phyloP scores from a whole-genome alignment of 805 yeast species.

The Monosporozyma aerobia region DNA sequence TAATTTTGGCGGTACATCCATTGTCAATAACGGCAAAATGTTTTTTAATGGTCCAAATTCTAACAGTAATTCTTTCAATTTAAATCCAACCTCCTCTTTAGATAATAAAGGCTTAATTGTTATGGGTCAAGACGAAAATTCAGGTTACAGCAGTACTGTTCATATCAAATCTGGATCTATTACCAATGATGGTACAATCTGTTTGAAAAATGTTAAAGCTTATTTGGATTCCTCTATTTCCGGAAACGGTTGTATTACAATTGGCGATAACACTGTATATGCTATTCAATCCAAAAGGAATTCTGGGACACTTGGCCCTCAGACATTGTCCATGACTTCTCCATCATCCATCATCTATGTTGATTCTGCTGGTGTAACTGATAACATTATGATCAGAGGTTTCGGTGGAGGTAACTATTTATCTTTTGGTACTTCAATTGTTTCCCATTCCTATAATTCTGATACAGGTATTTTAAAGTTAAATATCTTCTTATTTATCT shows the following conservation, averaged over 20 bases:
- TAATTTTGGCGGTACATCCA: conserved; percentile 5
- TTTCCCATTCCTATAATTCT: conserved; percentile 3
- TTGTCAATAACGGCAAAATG: conserved; percentile 9
- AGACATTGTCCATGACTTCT: conserved; percentile 9
- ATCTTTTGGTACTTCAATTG: conserved; percentile 6
- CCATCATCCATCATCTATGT: conserved; percentile 8
- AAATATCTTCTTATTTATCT: conserved; percentile 2
- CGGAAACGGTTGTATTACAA: conserved; percentile 11
- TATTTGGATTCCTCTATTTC: conserved; percentile 3
- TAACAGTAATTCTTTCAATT: conserved; percentile 1
- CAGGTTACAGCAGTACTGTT: conserved; percentile 1
- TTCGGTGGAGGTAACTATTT: conserved; percentile 7
- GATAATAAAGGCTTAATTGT: conserved; percentile 8
- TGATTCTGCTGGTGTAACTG: conserved; percentile 4
- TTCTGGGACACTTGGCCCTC: conserved; percentile 4
- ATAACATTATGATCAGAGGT: conserved; percentile 8
- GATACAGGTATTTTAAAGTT: conserved; percentile 8
- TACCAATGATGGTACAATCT: conserved; percentile 10
- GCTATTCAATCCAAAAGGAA: conserved; percentile 2
- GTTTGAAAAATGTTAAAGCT: conserved; percentile 5
- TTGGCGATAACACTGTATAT: conserved; percentile 7
- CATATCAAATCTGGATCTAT: conserved; percentile 1
- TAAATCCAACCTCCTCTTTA: conserved; percentile 5
- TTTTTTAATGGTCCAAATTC: conserved; percentile 7
- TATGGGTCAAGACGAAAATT: conserved; percentile 5